A percentile compares a stretch with the other conserved stretches of the same genome.
phyloP scores from a whole-genome alignment of 768 basidiomycete species.

The Mycena haematopus region DNA sequence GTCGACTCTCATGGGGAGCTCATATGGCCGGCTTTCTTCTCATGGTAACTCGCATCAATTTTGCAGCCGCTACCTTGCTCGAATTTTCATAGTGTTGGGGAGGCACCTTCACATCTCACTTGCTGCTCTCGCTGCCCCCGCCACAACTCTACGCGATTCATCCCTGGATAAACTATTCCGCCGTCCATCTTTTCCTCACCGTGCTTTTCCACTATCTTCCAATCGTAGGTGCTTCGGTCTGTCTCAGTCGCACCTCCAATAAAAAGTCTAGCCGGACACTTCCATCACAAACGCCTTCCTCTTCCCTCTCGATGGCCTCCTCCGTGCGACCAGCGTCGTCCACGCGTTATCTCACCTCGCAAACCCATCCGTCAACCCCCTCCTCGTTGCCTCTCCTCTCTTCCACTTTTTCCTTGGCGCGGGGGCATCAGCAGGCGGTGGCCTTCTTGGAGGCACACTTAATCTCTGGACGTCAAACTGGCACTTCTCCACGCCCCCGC shows the following conservation, averaged over 20 bases:
- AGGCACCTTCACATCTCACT: conserved; percentile 50
- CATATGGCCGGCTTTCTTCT: conserved; percentile 27
- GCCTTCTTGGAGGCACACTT: conserved; percentile 51
- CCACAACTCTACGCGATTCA: conserved; percentile 53
- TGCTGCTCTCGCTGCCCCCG: conserved; percentile 51
- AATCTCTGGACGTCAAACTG: conserved; percentile 51
- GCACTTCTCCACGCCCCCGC: conserved; percentile 52
- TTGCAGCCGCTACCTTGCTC: background rate
- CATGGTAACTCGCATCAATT: conserved; percentile 16
- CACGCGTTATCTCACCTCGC: conserved; percentile 43
- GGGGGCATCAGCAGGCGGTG: conserved; percentile 53
- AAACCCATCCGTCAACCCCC: conserved; percentile 40
- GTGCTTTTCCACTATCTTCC: conserved; percentile 47
- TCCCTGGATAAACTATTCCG: conserved; percentile 55
- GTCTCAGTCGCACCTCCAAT: background rate
- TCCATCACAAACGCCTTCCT: conserved; percentile 48
- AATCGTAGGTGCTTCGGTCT: conserved; percentile 36
- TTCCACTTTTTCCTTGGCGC: conserved; percentile 57
- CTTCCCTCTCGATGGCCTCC: conserved; percentile 57
- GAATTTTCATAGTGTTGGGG: conserved; percentile 45
- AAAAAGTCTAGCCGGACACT: conserved; percentile 29
- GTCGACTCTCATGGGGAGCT: conserved; percentile 22
- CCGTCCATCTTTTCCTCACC: conserved; percentile 53
- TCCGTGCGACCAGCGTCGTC: conserved; percentile 51
- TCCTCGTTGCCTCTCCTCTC: conserved; percentile 46